These are phyloP conservation scores for Aspergillus sclerotiicarbonarius DNA, from an alignment of 495 filamentous ascomycete genomes.

Conservation along the genomic window DNA sequence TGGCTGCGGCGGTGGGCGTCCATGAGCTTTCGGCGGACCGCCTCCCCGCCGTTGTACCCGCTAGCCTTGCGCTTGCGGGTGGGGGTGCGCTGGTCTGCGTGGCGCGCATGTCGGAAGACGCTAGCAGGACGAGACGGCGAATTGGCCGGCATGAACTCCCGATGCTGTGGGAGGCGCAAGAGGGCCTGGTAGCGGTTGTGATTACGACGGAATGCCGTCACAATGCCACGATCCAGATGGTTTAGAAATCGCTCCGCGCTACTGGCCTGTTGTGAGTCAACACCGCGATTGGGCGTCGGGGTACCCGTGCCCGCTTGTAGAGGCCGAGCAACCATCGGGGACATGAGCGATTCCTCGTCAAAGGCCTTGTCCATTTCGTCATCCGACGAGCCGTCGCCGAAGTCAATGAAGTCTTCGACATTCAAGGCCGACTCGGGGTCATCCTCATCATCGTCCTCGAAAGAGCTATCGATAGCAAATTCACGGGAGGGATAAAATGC, in stretches of 20 bases:
- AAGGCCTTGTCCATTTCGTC: slow-evolving; percentile 43
- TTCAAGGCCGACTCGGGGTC: slow-evolving; percentile 65
- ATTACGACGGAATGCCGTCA: slow-evolving; percentile 77
- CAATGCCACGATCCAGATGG: slow-evolving; percentile 66
- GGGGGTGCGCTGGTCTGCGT: slow-evolving; percentile 43
- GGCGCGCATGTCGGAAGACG: slow-evolving; percentile 47
- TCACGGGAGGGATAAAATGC: slow-evolving; percentile 71
- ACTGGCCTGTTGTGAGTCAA: slow-evolving; percentile 46
- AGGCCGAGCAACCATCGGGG: slow-evolving; percentile 34
- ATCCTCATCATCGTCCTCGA: slow-evolving; percentile 57
- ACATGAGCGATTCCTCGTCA: slow-evolving; percentile 39
- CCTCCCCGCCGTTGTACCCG: slow-evolving; percentile 39
- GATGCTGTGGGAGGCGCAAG: slow-evolving; percentile 57
- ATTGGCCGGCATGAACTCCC: slow-evolving; percentile 51
- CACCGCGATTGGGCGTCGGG: slow-evolving; percentile 50
- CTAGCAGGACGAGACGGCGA: slow-evolving; percentile 44
- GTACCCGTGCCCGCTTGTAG: slow-evolving; percentile 40
- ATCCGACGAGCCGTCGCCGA: slow-evolving; percentile 60
- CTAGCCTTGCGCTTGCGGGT: slow-evolving; percentile 44
- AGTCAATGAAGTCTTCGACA: slow-evolving; percentile 71
- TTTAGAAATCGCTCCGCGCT: slow-evolving; percentile 59
- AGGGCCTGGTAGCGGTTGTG: slow-evolving; percentile 71
- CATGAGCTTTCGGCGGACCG: slow-evolving; percentile 49
- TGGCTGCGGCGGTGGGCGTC: slow-evolving; percentile 43
- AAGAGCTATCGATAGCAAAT: slow-evolving; percentile 54